These are phyloP conservation scores for Plectranthus barbatus DNA, from an alignment of 257 asterid genomes.

Conservation along the genomic window DNA sequence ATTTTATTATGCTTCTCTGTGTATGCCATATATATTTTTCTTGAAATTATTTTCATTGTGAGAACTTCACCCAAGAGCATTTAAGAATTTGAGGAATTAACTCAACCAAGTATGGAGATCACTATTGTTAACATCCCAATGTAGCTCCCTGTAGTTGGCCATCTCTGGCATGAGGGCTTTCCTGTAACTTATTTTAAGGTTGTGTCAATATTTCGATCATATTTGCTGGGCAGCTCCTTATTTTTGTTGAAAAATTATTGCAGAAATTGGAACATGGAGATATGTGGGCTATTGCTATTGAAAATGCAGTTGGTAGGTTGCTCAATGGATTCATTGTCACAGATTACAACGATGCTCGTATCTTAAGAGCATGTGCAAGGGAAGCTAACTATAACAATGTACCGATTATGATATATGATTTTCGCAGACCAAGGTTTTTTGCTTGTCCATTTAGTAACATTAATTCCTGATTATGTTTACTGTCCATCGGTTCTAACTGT, in stretches of 20 bases:
- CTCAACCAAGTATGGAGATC: neutral
- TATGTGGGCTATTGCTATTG: conserved; percentile 74
- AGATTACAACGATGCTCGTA: conserved; percentile 66
- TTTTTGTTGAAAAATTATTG: conserved; percentile 15
- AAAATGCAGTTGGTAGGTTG: conserved; percentile 68
- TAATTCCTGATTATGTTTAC: conserved; percentile 7
- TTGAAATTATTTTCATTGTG: neutral
- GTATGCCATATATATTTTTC: neutral
- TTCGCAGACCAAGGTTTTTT: conserved; percentile 65
- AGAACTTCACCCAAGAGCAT: neutral
- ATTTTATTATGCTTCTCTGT: neutral
- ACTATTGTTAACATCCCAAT: neutral
- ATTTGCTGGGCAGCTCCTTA: conserved; percentile 14
- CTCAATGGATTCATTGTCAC: conserved; percentile 87
- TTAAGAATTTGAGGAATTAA: neutral
- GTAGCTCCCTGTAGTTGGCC: neutral
- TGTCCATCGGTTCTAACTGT: conserved; percentile 12
- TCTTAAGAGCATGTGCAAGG: conserved; percentile 67
- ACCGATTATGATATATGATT: conserved; percentile 71
- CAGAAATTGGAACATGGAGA: conserved; percentile 73
- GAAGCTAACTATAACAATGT: conserved; percentile 60
- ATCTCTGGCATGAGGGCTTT: neutral
- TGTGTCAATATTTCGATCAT: neutral
- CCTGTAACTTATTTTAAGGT: neutral
- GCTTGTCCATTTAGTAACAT: conserved; percentile 10